phyloP scores from a whole-genome alignment of 495 filamentous ascomycete genomes.

The Parathielavia hyrcaniae region DNA sequence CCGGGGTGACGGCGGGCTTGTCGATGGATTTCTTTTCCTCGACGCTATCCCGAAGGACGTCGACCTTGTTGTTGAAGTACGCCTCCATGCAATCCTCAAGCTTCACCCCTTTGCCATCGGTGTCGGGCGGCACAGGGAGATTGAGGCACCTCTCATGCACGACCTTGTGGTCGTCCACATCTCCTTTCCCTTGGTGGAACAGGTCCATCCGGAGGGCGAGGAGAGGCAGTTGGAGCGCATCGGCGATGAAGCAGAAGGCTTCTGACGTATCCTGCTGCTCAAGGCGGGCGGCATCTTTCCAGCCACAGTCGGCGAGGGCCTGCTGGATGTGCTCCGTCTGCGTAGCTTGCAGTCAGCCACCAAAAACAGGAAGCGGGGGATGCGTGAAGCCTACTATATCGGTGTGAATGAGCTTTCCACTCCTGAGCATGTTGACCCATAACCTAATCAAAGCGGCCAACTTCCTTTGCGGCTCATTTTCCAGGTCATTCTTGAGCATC shows the following conservation, averaged over 20 bases:
- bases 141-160: constrained; percentile 89
- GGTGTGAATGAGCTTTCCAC: constrained; percentile 74
- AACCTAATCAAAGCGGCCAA: constrained; percentile 69
- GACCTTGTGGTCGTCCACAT: constrained; percentile 84
- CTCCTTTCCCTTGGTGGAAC: constrained; percentile 81
- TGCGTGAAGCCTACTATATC: constrained; percentile 62
- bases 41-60: constrained; percentile 67
- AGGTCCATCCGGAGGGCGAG: constrained; percentile 92
- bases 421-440: constrained; percentile 88
- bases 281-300: constrained; percentile 69
- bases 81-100: constrained; percentile 86
- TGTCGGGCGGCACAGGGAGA: constrained; percentile 67
- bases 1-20: constrained; percentile 16
- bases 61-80: constrained; percentile 92
- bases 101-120: constrained; percentile 58
- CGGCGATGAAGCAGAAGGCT: constrained; percentile 91
- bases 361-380: background rate
- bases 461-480: constrained; percentile 64
- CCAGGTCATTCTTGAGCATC: constrained; percentile 57
- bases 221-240: constrained; percentile 76
- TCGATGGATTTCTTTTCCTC: constrained; percentile 49
- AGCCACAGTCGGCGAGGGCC: constrained; percentile 79
- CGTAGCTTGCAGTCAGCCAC: constrained; percentile 16
- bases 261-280: constrained; percentile 92
- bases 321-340: constrained; percentile 80